A percentile compares a stretch with the other conserved stretches of the same genome.
These are phyloP conservation scores for Saccharomycopsis fodiens DNA, from an alignment of 805 yeast species.

Conservation along the genomic window DNA sequence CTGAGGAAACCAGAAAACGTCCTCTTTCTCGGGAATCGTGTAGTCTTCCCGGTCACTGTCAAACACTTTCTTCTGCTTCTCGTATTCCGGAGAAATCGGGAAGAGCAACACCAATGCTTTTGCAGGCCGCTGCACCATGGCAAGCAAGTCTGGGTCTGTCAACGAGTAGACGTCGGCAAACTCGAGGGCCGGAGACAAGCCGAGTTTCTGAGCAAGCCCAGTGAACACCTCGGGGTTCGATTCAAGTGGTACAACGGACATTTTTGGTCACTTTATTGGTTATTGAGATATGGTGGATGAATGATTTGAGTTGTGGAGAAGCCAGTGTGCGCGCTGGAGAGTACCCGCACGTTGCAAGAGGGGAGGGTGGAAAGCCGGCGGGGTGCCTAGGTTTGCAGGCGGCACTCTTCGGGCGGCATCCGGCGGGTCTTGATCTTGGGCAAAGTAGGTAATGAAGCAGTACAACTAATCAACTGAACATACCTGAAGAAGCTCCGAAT, in stretches of 20 bases:
- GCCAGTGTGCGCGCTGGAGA: no score
- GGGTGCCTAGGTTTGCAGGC: no score
- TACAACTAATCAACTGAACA: no score
- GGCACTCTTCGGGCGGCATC: no score
- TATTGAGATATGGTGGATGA: no score
- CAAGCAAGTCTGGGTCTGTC: constrained; percentile 73
- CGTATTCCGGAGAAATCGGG: constrained; percentile 48
- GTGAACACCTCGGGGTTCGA: constrained; percentile 84
- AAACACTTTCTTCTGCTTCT: not conserved
- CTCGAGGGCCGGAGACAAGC: constrained; percentile 49
- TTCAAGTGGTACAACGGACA: constrained; percentile 74
- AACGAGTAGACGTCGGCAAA: constrained; percentile 82
- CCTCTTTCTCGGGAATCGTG: constrained; percentile 12
- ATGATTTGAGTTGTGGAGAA: no score
- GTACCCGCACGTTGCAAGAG: no score
- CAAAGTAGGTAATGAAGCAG: no score
- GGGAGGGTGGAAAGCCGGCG: no score
- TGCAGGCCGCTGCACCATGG: constrained; percentile 76
- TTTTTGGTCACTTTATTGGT: no score
- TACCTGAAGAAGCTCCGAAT: no score
- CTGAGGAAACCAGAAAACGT: constrained; percentile 74
- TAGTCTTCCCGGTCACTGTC: not conserved
- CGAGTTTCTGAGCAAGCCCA: constrained; percentile 56
- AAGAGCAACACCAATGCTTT: constrained; percentile 71
- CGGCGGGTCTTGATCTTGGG: no score